These are phyloP conservation scores for Epichloe festucae DNA, from an alignment of 2,329 filamentous ascomycete species.

Conservation along the genomic window DNA sequence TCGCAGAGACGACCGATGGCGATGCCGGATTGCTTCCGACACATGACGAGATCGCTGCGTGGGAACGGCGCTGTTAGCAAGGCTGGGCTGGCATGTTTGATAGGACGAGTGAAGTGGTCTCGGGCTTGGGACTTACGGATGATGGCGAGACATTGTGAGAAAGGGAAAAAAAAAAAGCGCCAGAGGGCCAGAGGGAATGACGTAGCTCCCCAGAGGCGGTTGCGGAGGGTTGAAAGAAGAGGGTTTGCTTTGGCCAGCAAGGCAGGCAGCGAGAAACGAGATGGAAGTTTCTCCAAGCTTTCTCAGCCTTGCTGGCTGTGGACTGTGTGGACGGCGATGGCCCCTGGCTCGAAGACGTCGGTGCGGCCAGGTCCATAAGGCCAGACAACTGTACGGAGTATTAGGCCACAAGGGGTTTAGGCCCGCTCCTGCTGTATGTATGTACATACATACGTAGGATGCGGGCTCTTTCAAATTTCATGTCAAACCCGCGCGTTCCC, in stretches of 20 bases:
- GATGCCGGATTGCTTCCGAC: slow-evolving; percentile 95
- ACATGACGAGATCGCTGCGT: slow-evolving; percentile 88
- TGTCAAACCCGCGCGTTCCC: too few species aligned
- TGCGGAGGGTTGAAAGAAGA: background rate
- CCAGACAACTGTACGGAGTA: background rate
- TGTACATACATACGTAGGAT: too few species aligned
- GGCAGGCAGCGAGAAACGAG: background rate
- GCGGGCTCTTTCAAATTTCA: too few species aligned
- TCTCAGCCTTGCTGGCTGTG: slow-evolving; percentile 31
- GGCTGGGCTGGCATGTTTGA: background rate
- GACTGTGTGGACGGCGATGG: background rate
- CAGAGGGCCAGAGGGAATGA: background rate
- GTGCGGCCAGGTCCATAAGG: background rate
- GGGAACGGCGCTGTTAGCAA: slow-evolving; percentile 15
- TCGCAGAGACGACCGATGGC: slow-evolving; percentile 97
- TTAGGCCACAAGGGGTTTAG: background rate
- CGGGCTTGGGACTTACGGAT: slow-evolving; percentile 52
- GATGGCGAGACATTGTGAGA: slow-evolving; percentile 73
- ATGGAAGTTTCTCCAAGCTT: slow-evolving; percentile 17
- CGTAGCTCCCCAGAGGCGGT: too few species aligned
- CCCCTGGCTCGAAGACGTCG: background rate
- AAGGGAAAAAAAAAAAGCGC: background rate
- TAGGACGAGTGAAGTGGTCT: background rate
- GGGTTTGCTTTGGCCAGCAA: background rate
- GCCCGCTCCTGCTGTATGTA: background rate